Evolutionary conservation across 2,329 filamentous ascomycete species (phyloP), one percentile per base, ranked within the genome.

Genomic region (Penicillium sp.): DNA sequence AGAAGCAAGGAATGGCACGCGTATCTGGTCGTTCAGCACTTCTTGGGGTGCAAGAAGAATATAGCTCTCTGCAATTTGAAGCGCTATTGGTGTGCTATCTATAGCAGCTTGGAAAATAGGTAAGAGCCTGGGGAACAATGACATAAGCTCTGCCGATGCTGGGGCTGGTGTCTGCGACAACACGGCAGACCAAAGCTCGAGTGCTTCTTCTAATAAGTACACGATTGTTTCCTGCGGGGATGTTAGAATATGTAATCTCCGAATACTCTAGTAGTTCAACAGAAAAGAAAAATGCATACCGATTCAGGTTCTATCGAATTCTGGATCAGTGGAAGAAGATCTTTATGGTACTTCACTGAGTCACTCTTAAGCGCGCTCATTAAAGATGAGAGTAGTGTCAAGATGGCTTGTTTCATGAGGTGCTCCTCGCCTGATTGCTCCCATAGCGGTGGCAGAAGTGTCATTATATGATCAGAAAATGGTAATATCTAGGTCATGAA

Each of bases 381-480:
- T 14, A 99, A 79, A 2, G 91, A 87, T 1, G 90, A 82, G 52
- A 97, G 84, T 40, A 97, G 88, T 2, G 89, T 90, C 57, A 97
- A 82, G 52, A 97, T 91, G 1, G 91, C 86, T 73, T 97, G 92
- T 72, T 97, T 97, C 79, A 97, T 89, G 71, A 97, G 84, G 73
- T 91, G 90, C 66, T 94, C 90, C 59, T 96, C 88, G 0, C 87
- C 90, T 2, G 90, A 91, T 52, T 87, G 84, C 59, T 90, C 86
- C 94, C 94, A 99, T 0, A 97, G 79, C 3, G 81, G 80, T 0
- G 93, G 92, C 6, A 97, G 79, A 12, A 91, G 82, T 1, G 83
- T 79, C 71, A 99, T 87, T 59, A 99, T 89, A 59, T 87, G 84
- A 65, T 96, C 90, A 5, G 90, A 90, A 59, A 82, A 86, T 1